Base-by-base conservation (phyloP, 805 yeast genomes). In the Wickerhamiella dianesei region DNA sequence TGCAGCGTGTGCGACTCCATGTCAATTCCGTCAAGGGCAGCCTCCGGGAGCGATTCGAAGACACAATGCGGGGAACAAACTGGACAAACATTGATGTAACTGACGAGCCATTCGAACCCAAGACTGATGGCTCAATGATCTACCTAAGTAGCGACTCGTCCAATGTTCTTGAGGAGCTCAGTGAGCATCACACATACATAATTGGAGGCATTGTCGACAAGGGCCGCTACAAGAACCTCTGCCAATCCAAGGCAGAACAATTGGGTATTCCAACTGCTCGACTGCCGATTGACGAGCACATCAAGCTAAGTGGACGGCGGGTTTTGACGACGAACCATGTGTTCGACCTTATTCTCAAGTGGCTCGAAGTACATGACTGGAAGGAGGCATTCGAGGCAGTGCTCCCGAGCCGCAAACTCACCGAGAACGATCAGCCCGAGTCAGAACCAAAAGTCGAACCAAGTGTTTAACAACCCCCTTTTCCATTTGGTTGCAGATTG, bases 181-280 rank as follows among this genome's bases (percentile, higher is more conserved):
- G 80, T 50, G 75, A 77, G 3, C 83, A 80, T 2, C 69, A 72
- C 60, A 83, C 94, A 0, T 89, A 89, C 56, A 76, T 89, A 40
- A 78, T 89, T 44, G 98, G 98, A 8, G 98, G 97, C 0, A 89
- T 89, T 48, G 97, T 89, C 2, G 98, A 89, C 62, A 89, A 89
- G 62, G 94, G 94, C 50, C 74, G 97, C 56, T 80, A 87, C 66
- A 84, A 85, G 63, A 70, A 72, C 52, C 64, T 89, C 32, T 89
- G 98, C 62, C 71, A 76, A 43, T 73, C 82, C 52, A 92, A 88
- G 62, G 97, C 97, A 0, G 72, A 78, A 53, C 66, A 70, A 48
- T 64, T 83, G 54, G 86, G 88, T 0, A 69, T 89, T 17, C 62
- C 70, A 39, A 83, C 92, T 1, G 88, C 79, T 20, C 74, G 84